phyloP scores from a whole-genome alignment of 2,329 filamentous ascomycete genomes.

The Aspergillus brunneoviolaceus region DNA sequence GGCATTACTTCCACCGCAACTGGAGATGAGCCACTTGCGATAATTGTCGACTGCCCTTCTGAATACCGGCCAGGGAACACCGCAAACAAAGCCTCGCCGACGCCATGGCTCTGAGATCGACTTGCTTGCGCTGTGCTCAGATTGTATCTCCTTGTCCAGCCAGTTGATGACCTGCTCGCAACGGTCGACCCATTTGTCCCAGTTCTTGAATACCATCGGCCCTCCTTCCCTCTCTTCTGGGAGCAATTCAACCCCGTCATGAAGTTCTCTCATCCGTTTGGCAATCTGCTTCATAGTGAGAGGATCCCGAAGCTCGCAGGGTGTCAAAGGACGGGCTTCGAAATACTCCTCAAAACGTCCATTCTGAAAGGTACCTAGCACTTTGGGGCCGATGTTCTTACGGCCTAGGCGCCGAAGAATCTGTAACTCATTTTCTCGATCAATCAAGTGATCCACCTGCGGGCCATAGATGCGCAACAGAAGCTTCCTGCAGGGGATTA shows the following conservation, averaged over 20 bases:
- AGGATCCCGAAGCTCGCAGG: slow-evolving; percentile 71
- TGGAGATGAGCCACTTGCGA: slow-evolving; percentile 67
- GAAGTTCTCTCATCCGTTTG: slow-evolving; percentile 94
- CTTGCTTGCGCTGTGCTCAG: slow-evolving; percentile 44
- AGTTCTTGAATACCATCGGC: slow-evolving; percentile 84
- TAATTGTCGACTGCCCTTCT: slow-evolving; percentile 73
- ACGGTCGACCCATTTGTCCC: slow-evolving; percentile 83
- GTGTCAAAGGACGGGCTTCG: slow-evolving; percentile 76
- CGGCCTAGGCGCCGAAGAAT: slow-evolving; percentile 82
- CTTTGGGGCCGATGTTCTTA: slow-evolving; percentile 87
- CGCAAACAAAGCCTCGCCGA: slow-evolving; percentile 72
- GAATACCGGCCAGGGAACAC: slow-evolving; percentile 79
- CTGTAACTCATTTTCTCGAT: slow-evolving; percentile 82
- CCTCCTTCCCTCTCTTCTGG: slow-evolving; percentile 74
- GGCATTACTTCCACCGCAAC: slow-evolving; percentile 66
- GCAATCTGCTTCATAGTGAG: slow-evolving; percentile 90
- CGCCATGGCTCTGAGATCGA: slow-evolving; percentile 60
- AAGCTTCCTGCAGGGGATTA: slow-evolving; percentile 59
- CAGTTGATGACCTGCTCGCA: slow-evolving; percentile 54
- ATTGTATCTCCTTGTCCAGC: slow-evolving; percentile 59
- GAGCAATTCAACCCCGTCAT: slow-evolving; percentile 87
- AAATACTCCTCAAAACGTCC: slow-evolving; percentile 96
- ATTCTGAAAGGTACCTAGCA: slow-evolving; percentile 90
- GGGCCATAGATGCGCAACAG: slow-evolving; percentile 91
- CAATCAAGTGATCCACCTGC: slow-evolving; percentile 92